Conservation (phyloP, 768 basidiomycete species). For the Auricularia cornea region DNA sequence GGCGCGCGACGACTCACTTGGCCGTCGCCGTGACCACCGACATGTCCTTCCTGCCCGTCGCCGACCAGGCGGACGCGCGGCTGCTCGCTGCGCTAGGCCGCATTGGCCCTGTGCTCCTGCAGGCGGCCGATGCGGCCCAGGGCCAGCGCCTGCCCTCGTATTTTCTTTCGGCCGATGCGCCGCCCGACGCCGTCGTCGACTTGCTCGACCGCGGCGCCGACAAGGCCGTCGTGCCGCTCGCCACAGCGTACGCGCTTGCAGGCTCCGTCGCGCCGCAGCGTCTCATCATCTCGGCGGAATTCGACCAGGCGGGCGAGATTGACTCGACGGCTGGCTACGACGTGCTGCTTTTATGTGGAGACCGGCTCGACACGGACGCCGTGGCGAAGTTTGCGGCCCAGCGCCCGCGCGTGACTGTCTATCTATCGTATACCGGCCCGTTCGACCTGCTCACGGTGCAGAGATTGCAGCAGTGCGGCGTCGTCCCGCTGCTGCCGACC, state of each 20-base stretch:
- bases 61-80: constrained; percentile 33
- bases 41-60: constrained; percentile 45
- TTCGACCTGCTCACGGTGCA: background rate
- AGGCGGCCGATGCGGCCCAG: constrained; percentile 23
- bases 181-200: constrained; percentile 47
- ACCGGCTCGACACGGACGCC: constrained; percentile 72
- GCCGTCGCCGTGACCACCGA: background rate
- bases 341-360: constrained; percentile 56
- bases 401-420: constrained; percentile 46
- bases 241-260: constrained; percentile 54
- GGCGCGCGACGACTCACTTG: background rate
- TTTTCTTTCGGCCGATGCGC: constrained; percentile 49
- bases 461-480: constrained; percentile 46
- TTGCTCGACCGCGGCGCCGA: constrained; percentile 73
- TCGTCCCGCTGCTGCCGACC: constrained; percentile 62
- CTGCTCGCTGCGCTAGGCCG: constrained; percentile 58
- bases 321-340: constrained; percentile 39
- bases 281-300: constrained; percentile 68
- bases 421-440: constrained; percentile 43
- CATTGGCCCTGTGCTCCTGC: constrained; percentile 63
- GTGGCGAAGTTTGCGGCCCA: constrained; percentile 28
- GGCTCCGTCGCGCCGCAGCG: constrained; percentile 62
- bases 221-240: constrained; percentile 67
- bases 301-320: constrained; percentile 53
- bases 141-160: constrained; percentile 27